Conservation (phyloP, 768 basidiomycete genomes). For the Pleurotus sapidus region DNA sequence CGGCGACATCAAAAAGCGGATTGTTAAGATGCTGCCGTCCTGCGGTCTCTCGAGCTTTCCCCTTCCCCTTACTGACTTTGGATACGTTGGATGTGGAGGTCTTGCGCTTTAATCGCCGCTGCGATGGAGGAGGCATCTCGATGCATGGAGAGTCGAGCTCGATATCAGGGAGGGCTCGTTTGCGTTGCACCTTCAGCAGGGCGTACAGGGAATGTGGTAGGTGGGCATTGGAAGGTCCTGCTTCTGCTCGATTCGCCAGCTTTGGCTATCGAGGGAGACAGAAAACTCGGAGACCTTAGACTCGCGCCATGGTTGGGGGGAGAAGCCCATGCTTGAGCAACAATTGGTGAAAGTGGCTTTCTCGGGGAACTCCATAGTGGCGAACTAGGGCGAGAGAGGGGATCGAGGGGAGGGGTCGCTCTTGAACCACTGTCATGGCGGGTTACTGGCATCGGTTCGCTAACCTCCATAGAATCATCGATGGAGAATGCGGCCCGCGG, state of each 20-base stretch:
- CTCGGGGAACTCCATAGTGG: slow-evolving; percentile 6
- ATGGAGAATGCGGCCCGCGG: slow-evolving; percentile 17
- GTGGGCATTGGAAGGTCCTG: slow-evolving; percentile 21
- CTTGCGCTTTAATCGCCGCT: slow-evolving; percentile 34
- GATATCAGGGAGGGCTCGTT: slow-evolving; percentile 13
- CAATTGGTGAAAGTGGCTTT: slow-evolving; percentile 2
- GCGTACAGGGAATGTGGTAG: slow-evolving; percentile 44
- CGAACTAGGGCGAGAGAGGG: background rate
- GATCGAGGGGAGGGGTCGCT: background rate
- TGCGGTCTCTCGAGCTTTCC: slow-evolving; percentile 9
- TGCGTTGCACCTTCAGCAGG: slow-evolving; percentile 29
- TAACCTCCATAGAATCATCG: slow-evolving; percentile 15
- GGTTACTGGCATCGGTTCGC: slow-evolving; percentile 6
- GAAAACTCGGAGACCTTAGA: too few relatives aligned
- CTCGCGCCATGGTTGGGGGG: slow-evolving; percentile 18
- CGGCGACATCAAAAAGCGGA: slow-evolving; percentile 63
- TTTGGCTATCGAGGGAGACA: too few relatives aligned
- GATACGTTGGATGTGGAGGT: slow-evolving; percentile 23
- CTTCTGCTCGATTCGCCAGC: too few relatives aligned
- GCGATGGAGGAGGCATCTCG: slow-evolving; percentile 29
- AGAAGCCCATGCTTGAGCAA: slow-evolving; percentile 13
- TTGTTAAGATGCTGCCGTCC: slow-evolving; percentile 22
- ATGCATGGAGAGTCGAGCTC: slow-evolving; percentile 26
- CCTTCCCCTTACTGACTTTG: slow-evolving; percentile 12
- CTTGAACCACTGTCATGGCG: background rate